These are phyloP conservation scores for Hydnomerulius pinastri DNA, from an alignment of 768 basidiomycete genomes.

Conservation along the genomic window DNA sequence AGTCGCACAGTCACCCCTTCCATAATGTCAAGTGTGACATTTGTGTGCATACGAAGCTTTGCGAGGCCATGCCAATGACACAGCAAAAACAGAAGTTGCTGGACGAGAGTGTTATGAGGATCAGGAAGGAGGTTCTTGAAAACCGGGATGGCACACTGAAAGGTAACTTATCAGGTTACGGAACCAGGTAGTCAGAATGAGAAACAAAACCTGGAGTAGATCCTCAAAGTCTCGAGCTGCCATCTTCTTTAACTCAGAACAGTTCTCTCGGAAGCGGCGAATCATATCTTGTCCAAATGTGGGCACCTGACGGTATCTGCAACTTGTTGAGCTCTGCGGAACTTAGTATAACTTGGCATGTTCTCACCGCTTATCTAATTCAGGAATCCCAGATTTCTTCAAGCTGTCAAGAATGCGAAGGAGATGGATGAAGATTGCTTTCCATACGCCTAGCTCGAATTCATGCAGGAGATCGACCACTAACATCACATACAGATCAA, in stretches of 20 bases:
- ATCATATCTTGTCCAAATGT: slow-evolving; percentile 35
- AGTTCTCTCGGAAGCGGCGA: slow-evolving; percentile 30
- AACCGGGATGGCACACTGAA: slow-evolving; percentile 32
- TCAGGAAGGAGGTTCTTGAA: slow-evolving; percentile 30
- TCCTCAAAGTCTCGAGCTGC: slow-evolving; percentile 42
- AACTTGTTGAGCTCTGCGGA: background rate
- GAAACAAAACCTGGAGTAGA: slow-evolving; percentile 27
- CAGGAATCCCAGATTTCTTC: background rate
- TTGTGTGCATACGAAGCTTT: slow-evolving; percentile 34
- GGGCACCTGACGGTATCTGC: slow-evolving; percentile 31
- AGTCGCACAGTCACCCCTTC: slow-evolving; percentile 13
- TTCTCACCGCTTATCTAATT: background rate
- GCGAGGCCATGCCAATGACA: slow-evolving; percentile 33
- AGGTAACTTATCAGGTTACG: background rate
- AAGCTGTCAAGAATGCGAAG: slow-evolving; percentile 27
- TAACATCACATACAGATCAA: slow-evolving; percentile 28
- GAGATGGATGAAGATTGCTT: slow-evolving; percentile 35
- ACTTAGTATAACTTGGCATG: background rate
- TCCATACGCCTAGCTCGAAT: slow-evolving; percentile 41
- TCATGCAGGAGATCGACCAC: slow-evolving; percentile 42
- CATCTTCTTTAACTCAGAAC: slow-evolving; percentile 34
- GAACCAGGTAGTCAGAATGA: background rate
- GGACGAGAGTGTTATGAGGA: slow-evolving; percentile 12
- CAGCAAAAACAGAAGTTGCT: slow-evolving; percentile 16
- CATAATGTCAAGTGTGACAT: slow-evolving; percentile 17